Percentiles rank a stretch among this genome's conserved stretches.
phyloP scores from a whole-genome alignment of 2,329 filamentous ascomycete species.

The Herpotrichia juniperi region DNA sequence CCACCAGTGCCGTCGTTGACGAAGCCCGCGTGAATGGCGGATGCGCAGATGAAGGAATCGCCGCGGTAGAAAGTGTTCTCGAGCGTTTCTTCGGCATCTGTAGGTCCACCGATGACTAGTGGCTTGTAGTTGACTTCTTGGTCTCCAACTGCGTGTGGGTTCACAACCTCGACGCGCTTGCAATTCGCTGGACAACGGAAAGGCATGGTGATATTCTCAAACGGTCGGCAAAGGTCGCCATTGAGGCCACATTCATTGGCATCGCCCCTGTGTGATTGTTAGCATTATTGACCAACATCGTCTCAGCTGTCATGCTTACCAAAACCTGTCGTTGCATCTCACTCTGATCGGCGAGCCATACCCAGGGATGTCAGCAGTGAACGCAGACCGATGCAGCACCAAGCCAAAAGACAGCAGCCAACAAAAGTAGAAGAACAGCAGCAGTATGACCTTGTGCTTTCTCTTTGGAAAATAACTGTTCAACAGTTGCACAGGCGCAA shows the following conservation, averaged over 20 bases:
- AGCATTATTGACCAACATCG: not conserved
- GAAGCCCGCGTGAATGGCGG: slow-evolving; percentile 83
- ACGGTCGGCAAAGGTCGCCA: slow-evolving; percentile 76
- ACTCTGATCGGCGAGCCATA: slow-evolving; percentile 71
- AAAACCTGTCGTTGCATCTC: slow-evolving; percentile 72
- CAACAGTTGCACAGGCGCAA: slow-evolving; percentile 68
- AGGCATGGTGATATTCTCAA: slow-evolving; percentile 70
- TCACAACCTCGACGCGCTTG: slow-evolving; percentile 67
- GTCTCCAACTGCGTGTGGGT: slow-evolving; percentile 76
- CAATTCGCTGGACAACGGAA: slow-evolving; percentile 80
- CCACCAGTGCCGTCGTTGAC: slow-evolving; percentile 75
- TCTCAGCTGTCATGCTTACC: slow-evolving; percentile 54
- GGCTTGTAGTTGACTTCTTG: slow-evolving; percentile 63
- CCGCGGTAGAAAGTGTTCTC: slow-evolving; percentile 74
- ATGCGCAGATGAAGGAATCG: slow-evolving; percentile 85
- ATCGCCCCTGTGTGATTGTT: slow-evolving; percentile 45
- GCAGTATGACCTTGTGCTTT: slow-evolving; percentile 64
- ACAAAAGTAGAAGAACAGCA: slow-evolving; percentile 65
- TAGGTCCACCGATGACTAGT: slow-evolving; percentile 61
- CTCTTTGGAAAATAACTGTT: slow-evolving; percentile 66
- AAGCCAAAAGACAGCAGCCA: slow-evolving; percentile 75
- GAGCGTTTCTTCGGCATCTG: slow-evolving; percentile 45
- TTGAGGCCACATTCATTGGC: slow-evolving; percentile 77
- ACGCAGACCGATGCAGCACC: slow-evolving; percentile 69
- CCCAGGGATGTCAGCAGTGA: slow-evolving; percentile 65